These are phyloP conservation scores for Lactarius sp. DNA, from an alignment of 768 basidiomycete genomes.

Conservation along the genomic window DNA sequence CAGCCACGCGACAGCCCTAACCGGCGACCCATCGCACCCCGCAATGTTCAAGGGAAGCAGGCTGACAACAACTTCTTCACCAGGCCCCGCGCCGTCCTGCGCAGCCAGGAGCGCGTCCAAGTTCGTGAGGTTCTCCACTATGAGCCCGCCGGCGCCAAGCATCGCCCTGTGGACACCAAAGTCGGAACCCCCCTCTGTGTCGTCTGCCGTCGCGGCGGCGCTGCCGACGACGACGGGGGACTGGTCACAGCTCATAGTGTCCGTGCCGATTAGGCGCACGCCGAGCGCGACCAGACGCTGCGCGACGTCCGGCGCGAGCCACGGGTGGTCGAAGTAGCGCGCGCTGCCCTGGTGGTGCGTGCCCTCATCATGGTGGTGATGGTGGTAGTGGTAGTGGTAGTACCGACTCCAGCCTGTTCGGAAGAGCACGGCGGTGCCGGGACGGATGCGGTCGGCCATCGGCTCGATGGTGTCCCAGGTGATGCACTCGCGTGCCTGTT, in stretches of 20 bases:
- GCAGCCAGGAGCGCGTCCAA: slow-evolving; percentile 23
- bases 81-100: slow-evolving; percentile 7
- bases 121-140: slow-evolving; percentile 31
- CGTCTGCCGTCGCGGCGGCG: not conserved
- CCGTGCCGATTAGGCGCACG: slow-evolving; percentile 28
- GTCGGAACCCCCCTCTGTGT: slow-evolving; percentile 3
- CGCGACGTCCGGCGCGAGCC: slow-evolving; percentile 28
- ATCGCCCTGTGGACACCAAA: slow-evolving; percentile 28
- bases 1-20: slow-evolving; percentile 29
- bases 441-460: slow-evolving; percentile 21
- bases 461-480: slow-evolving; percentile 26
- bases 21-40: slow-evolving; percentile 30
- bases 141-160: slow-evolving; percentile 27
- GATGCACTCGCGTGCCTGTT: slow-evolving; percentile 25
- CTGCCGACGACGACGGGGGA: slow-evolving; percentile 20
- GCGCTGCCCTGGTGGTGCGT: not conserved
- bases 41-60: slow-evolving; percentile 28
- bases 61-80: slow-evolving; percentile 23
- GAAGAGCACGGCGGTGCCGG: slow-evolving; percentile 28
- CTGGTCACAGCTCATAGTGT: slow-evolving; percentile 30
- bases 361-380: not conserved
- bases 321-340: slow-evolving; percentile 31
- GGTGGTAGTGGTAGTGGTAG: slow-evolving; percentile 15
- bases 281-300: slow-evolving; percentile 27
- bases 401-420: slow-evolving; percentile 30